These are phyloP conservation scores for Colletotrichum kahawae DNA, from an alignment of 2,329 filamentous ascomycete species.

Conservation along the genomic window DNA sequence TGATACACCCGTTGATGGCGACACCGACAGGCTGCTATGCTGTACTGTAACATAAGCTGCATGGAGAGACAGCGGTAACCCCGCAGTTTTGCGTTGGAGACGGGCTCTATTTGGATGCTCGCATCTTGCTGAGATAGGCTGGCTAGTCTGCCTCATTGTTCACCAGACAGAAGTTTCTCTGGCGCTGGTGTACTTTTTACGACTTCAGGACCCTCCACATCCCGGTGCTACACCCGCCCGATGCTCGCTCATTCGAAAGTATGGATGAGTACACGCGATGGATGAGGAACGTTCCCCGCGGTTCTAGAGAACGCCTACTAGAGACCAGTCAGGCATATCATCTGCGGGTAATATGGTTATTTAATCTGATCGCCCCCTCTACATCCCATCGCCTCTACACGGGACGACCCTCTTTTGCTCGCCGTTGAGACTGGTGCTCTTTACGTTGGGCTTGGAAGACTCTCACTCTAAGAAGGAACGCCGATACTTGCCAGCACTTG, in stretches of 20 bases:
- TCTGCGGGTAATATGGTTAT: not conserved
- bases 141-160: not conserved
- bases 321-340: not conserved
- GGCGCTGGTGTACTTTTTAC: not conserved
- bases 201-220: not conserved
- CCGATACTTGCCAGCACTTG: not conserved
- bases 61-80: not conserved
- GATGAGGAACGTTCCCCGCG: not conserved
- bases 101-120: not conserved
- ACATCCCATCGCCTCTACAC: not conserved
- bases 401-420: not conserved
- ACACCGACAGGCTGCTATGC: not conserved
- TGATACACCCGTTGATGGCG: not conserved
- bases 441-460: not conserved
- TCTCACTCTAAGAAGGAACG: too few relatives aligned
- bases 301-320: not conserved
- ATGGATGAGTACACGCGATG: not conserved
- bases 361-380: not conserved
- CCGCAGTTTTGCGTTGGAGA: not conserved
- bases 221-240: not conserved
- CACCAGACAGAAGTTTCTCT: not conserved
- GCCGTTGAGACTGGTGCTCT: not conserved
- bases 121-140: not conserved
- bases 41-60: constrained; percentile 3
- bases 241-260: not conserved